Conservation (phyloP, 495 filamentous ascomycete genomes). For the Paragyromitra xinjiangensis region DNA sequence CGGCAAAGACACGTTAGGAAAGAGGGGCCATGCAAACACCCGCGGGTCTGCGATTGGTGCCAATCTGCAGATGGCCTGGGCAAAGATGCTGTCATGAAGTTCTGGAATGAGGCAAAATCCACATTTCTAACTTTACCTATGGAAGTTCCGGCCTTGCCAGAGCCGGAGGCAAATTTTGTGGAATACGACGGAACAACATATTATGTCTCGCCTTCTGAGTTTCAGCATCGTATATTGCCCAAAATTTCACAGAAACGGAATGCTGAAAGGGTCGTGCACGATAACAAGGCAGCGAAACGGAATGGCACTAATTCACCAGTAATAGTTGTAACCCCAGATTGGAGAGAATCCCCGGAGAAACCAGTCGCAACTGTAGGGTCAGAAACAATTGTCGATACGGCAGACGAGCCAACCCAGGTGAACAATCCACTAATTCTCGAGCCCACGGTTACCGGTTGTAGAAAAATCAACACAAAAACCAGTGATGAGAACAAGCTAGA, state of each 20-base stretch:
- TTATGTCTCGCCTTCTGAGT: constrained; percentile 40
- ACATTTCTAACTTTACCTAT: constrained; percentile 5
- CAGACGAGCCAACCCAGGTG: neutral
- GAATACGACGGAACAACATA: constrained; percentile 48
- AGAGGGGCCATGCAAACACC: constrained; percentile 43
- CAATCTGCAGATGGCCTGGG: constrained; percentile 16
- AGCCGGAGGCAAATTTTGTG: constrained; percentile 21
- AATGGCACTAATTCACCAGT: constrained; percentile 2
- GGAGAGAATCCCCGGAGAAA: neutral
- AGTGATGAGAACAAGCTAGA: neutral
- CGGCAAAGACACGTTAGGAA: constrained; percentile 46
- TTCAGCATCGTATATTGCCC: constrained; percentile 34
- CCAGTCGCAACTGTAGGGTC: neutral
- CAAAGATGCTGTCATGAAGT: constrained; percentile 19
- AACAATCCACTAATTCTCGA: neutral
- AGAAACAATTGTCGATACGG: neutral
- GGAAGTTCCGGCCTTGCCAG: neutral
- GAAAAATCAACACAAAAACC: constrained; percentile 2
- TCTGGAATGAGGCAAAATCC: constrained; percentile 40
- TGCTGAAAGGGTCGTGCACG: neutral
- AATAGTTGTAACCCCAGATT: constrained; percentile 3
- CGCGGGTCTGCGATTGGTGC: constrained; percentile 44
- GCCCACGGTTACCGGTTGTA: neutral
- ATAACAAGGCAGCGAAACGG: neutral
- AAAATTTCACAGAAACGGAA: constrained; percentile 3